These are phyloP conservation scores for Rosa lucieae DNA, from an alignment of 306 rosid species.

Conservation along the genomic window DNA sequence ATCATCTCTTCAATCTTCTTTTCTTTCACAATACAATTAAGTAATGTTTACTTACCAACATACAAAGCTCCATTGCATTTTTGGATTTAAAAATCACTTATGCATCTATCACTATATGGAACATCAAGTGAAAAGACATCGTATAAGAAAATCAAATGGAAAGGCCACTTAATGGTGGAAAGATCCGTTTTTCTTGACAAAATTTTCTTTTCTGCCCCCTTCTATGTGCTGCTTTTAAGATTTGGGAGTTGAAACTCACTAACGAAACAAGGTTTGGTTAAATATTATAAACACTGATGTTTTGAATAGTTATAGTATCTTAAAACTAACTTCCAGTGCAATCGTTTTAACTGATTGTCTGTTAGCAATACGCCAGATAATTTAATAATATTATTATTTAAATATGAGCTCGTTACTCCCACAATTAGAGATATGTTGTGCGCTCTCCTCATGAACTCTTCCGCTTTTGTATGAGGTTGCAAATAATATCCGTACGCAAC, in stretches of 20 bases:
- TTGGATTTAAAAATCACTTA: background rate
- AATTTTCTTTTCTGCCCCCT: too few relatives aligned
- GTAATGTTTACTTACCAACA: background rate
- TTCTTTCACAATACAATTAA: background rate
- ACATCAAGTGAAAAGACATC: background rate
- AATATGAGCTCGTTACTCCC: background rate
- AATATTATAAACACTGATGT: background rate
- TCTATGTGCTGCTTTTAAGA: background rate
- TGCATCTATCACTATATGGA: background rate
- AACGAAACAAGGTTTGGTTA: background rate
- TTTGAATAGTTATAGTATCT: background rate
- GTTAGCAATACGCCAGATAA: background rate
- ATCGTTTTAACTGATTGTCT: background rate
- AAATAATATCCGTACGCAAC: background rate
- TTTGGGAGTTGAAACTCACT: background rate
- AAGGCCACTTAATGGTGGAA: background rate
- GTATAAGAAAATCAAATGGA: background rate
- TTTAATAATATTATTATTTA: background rate
- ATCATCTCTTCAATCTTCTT: background rate
- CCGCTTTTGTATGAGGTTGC: background rate
- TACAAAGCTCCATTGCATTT: background rate
- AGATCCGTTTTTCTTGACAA: constrained; percentile 13
- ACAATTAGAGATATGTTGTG: background rate
- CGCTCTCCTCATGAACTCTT: background rate
- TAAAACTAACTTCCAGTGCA: background rate